phyloP scores from a whole-genome alignment of 2,329 filamentous ascomycete species.

The Magnaporthiopsis poae region DNA sequence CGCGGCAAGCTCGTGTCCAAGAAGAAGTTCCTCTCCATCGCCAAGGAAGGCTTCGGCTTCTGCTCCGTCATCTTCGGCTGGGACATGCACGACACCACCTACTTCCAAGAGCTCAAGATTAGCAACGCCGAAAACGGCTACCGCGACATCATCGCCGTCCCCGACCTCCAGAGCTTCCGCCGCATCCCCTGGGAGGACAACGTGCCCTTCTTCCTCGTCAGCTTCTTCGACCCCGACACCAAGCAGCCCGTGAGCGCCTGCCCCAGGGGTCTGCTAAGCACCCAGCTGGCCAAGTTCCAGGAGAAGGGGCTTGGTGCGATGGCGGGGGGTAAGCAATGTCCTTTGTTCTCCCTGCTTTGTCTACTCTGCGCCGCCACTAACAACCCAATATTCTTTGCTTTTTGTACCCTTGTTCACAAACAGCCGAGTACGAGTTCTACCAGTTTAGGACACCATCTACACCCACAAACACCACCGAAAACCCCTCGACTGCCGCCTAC shows the following conservation, averaged over 20 bases:
- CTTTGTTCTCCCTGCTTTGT: background rate
- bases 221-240: slow-evolving; percentile 74
- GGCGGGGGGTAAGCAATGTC: slow-evolving; percentile 59
- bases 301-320: slow-evolving; percentile 67
- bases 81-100: slow-evolving; percentile 94
- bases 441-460: slow-evolving; percentile 65
- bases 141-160: slow-evolving; percentile 70
- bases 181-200: slow-evolving; percentile 86
- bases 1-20: slow-evolving; percentile 87
- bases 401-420: background rate
- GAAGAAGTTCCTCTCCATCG: slow-evolving; percentile 80
- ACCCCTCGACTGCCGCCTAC: slow-evolving; percentile 63
- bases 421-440: slow-evolving; percentile 92
- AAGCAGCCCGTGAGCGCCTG: slow-evolving; percentile 63
- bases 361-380: background rate
- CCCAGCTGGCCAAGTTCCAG: slow-evolving; percentile 56
- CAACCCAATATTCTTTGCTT: background rate
- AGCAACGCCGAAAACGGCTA: slow-evolving; percentile 89
- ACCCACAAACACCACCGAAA: slow-evolving; percentile 30
- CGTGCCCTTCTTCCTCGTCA: slow-evolving; percentile 75
- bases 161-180: slow-evolving; percentile 67
- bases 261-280: slow-evolving; percentile 65
- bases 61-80: slow-evolving; percentile 91
- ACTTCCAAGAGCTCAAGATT: slow-evolving; percentile 72
- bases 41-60: slow-evolving; percentile 77